Base-by-base conservation (phyloP, 164 flowering plant genomes). In the Umbilicus rupestris region DNA sequence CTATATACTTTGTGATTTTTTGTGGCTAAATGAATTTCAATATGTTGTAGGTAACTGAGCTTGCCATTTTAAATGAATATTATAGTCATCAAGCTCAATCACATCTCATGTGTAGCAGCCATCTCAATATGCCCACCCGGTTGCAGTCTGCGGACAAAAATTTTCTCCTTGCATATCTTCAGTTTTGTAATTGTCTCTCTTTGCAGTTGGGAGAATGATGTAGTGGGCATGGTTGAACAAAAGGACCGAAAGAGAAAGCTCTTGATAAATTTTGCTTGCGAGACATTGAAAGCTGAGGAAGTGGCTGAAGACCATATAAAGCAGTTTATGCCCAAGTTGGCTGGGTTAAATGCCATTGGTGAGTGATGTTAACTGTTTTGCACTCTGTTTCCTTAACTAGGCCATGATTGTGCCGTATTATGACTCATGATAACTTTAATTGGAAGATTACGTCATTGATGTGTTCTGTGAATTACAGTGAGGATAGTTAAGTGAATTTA, bases 301-400 rank as follows among this genome's bases (percentile, higher is more conserved):
- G 89, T 83, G 66, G 96, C 99, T 1, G 94, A 92, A 74, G 97
- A 89, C n/a, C 97, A 95, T 74, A 83, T 95, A 74, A 79, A 31
- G 70, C 75, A 82, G 76, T 95, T 84, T 78, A 84, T 92, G 90
- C 97, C 97, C 62, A 89, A 95, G 70, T 72, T 95, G 73, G 80
- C 78, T 35, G 99, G 97, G 55, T 80, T 85, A 69, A 88, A 89
- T 81, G 97, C 89, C 71, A 82, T 91, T 63, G 92, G 99, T 91
- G 81, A 72, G 80, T 68, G 28, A 20, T 31, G 15, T 28, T 4
- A 30, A 20, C 16, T 67, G 6, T 50, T 55, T 44, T 3, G 4
- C 22, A 39, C 35, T 20, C 8, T 46, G 47, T 14, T 20, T 12
- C 20, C 19, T 1, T 26, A 24, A 5, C 1, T 17, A 7, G 63